Percentiles rank a stretch among this genome's conserved stretches.
These are phyloP conservation scores for Starmerella lactis-condensi DNA, from an alignment of 805 yeast species.

Conservation along the genomic window DNA sequence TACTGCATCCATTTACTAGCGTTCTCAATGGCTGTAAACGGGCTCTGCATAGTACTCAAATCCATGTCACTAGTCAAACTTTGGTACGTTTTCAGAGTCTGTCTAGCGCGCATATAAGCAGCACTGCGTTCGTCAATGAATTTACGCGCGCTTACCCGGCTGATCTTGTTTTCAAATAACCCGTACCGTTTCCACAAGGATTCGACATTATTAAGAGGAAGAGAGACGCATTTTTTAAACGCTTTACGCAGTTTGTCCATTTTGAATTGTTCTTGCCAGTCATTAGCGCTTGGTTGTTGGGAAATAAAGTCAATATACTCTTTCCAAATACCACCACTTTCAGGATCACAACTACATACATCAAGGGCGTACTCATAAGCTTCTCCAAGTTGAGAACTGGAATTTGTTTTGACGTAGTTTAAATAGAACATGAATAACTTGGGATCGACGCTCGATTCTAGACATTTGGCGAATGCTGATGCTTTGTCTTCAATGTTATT, in stretches of 20 bases:
- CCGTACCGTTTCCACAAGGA: constrained; percentile 65
- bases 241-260: constrained; percentile 56
- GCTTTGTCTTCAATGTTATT: constrained; percentile 29
- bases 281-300: constrained; percentile 35
- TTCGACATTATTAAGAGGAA: constrained; percentile 65
- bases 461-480: constrained; percentile 36
- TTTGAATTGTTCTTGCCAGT: constrained; percentile 81
- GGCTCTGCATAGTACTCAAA: constrained; percentile 7
- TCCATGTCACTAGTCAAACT: constrained; percentile 28
- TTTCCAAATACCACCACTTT: constrained; percentile 52
- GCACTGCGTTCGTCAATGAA: constrained; percentile 66
- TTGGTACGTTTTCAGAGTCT: constrained; percentile 41
- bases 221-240: constrained; percentile 47
- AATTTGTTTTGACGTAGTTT: constrained; percentile 50
- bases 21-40: constrained; percentile 1
- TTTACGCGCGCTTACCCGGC: constrained; percentile 62
- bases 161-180: constrained; percentile 62
- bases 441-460: constrained; percentile 44
- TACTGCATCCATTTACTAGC: constrained; percentile 8
- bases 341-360: constrained; percentile 61
- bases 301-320: constrained; percentile 67
- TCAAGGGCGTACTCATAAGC: constrained; percentile 72
- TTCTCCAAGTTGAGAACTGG: constrained; percentile 68
- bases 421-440: constrained; percentile 63
- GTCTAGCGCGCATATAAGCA: constrained; percentile 71